Evolutionary conservation across 2,329 filamentous ascomycete species (phyloP).

Genomic region (Lasiodiplodia sp.): DNA sequence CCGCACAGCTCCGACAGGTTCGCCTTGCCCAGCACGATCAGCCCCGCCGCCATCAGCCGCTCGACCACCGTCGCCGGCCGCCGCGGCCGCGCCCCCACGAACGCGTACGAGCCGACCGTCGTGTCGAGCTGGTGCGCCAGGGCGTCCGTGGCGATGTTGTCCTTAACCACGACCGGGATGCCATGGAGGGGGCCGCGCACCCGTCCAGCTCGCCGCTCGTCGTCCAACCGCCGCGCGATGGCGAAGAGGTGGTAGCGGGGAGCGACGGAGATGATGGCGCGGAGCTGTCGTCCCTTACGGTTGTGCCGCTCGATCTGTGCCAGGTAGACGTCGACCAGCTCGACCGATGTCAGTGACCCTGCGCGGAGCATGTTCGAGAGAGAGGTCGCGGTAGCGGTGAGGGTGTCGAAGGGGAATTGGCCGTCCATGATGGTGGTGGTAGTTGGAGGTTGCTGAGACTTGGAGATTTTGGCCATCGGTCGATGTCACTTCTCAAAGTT

Average conservation of each 20-base stretch:
- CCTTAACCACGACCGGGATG: constrained; percentile 53
- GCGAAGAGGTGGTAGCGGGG: constrained; percentile 46
- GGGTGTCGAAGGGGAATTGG: constrained; percentile 39
- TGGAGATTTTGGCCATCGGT: background rate
- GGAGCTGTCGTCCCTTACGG: constrained; percentile 43
- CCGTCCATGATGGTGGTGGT: constrained; percentile 14
- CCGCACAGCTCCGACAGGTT: constrained; percentile 52
- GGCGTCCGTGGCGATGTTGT: constrained; percentile 50
- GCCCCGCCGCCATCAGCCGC: constrained; percentile 46
- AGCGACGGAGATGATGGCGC: constrained; percentile 49
- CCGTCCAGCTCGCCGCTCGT: constrained; percentile 47
- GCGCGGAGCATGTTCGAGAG: constrained; percentile 43
- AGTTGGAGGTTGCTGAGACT: background rate
- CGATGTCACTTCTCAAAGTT: background rate
- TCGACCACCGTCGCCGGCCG: constrained; percentile 46
- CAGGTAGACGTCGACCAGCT: constrained; percentile 46
- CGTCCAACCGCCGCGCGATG: constrained; percentile 49
- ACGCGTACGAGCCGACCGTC: constrained; percentile 50
- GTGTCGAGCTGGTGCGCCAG: constrained; percentile 48
- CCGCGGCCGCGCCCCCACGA: constrained; percentile 47
- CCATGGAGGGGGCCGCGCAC: constrained; percentile 51
- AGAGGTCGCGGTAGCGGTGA: constrained; percentile 42
- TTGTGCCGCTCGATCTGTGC: constrained; percentile 46
- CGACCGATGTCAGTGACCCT: constrained; percentile 42
- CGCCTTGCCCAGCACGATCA: constrained; percentile 53